phyloP scores from a whole-genome alignment of 257 asterid genomes.

The Ilex aquifolium region DNA sequence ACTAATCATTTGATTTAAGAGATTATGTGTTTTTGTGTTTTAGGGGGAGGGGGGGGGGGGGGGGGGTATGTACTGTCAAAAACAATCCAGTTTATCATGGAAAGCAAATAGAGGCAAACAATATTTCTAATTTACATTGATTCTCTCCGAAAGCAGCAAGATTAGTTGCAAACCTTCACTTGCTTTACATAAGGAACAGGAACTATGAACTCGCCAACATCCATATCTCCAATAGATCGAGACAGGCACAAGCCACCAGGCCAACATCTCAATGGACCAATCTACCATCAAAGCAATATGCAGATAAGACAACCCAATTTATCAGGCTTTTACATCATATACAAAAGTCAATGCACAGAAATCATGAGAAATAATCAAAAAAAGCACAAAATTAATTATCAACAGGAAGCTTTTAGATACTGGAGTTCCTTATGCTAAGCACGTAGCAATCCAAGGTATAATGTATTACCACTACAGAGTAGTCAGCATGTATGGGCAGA shows the following conservation, averaged over 20 bases:
- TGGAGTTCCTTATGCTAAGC: neutral
- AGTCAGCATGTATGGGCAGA: too few species aligned
- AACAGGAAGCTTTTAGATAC: neutral
- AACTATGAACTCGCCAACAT: conserved; percentile 96
- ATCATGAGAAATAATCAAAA: neutral
- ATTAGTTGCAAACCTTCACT: conserved; percentile 69
- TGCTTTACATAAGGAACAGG: conserved; percentile 97
- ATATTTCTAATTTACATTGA: too few species aligned
- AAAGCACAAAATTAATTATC: too few species aligned
- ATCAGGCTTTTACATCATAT: neutral
- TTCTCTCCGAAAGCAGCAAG: neutral
- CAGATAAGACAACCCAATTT: conserved; percentile 5
- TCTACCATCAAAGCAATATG: conserved; percentile 35
- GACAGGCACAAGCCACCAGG: conserved; percentile 99
- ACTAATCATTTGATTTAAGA: too few species aligned
- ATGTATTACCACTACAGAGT: neutral
- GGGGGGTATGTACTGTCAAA: too few species aligned
- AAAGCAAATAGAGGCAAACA: too few species aligned
- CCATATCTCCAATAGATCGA: conserved; percentile 97
- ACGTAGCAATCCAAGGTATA: neutral
- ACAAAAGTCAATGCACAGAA: neutral
- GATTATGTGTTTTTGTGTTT: too few species aligned
- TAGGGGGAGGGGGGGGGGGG: too few species aligned
- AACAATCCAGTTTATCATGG: too few species aligned
- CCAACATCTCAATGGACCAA: conserved; percentile 99